Base-by-base conservation (phyloP, 2,329 filamentous ascomycete species). In the Fusarium phyllophilum region DNA sequence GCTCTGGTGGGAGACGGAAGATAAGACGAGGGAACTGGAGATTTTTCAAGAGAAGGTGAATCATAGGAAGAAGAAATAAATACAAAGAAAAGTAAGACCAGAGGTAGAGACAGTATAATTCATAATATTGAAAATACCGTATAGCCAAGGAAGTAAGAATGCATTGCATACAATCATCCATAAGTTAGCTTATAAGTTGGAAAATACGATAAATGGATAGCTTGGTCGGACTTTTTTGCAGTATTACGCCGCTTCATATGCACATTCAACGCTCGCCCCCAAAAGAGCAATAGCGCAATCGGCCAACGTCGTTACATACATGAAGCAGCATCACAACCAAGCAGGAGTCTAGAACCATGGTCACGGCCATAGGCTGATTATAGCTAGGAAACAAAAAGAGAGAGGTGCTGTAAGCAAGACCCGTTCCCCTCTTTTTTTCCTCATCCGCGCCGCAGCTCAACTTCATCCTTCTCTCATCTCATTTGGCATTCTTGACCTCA, bases 231-330 rank as follows among this genome's bases (percentile, higher is more conserved):
- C 38, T 44, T 68, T 68, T 62, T 62, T 55, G 36, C 33, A 44
- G 48, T 68, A 68, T 68, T 68, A 63, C 66, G 67, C 66, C 64
- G 64, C 42, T 68, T 62, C 64, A 26, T 55, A 33, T 70, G 52
- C 45, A 61, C 38, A n/a, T 46, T 31, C 33, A 14, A 58, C 46
- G 64, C 31, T 60, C 59, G 31, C 34, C 46, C 44, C 62, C 17
- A 61, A 68, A 67, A n/a, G 6, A 45, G 68, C 48, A 36, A 72
- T 75, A 69, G 72, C 64, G 72, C 72, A 68, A 72, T 72, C 52
- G 44, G 39, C 38, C 54, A 62, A 52, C 15, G 26, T 59, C 38
- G 46, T 52, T 72, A 49, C 24, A 46, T 29, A 26, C 44, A 46
- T 46, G 29, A 71, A 55, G 22, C 66, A 60, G 22, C 66, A 60